phyloP scores from a whole-genome alignment of 805 yeast species.

The Hanseniaspora hatyaiensis region DNA sequence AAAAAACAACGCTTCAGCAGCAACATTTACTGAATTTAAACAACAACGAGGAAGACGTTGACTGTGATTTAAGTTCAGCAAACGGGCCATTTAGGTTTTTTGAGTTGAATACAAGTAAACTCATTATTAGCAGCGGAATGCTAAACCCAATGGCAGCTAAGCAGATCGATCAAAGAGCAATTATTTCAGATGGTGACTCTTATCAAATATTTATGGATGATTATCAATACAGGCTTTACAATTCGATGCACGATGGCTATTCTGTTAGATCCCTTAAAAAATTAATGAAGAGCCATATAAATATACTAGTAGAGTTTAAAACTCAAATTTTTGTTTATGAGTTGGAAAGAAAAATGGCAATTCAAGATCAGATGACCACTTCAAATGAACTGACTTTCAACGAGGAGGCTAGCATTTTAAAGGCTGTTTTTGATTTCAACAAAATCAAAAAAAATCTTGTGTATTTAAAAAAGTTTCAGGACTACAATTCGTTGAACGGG shows the following conservation, averaged over 20 bases:
- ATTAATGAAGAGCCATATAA: conserved; percentile 69
- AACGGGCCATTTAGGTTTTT: conserved; percentile 10
- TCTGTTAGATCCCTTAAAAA: conserved; percentile 31
- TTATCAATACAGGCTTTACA: conserved; percentile 11
- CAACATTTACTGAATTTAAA: conserved; percentile 10
- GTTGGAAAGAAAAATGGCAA: conserved; percentile 35
- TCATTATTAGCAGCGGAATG: conserved; percentile 11
- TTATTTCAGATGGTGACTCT: conserved; percentile 12
- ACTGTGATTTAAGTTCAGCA: background rate
- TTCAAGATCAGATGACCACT: conserved; percentile 12
- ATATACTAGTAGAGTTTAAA: conserved; percentile 70
- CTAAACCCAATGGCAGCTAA: background rate
- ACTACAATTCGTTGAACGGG: conserved; percentile 30
- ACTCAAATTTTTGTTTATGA: conserved; percentile 94
- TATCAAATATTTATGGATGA: conserved; percentile 11
- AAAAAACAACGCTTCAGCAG: background rate
- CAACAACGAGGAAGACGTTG: background rate
- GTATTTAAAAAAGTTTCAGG: conserved; percentile 6
- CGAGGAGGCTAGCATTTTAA: conserved; percentile 37
- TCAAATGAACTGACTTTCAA: conserved; percentile 17
- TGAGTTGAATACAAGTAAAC: conserved; percentile 9
- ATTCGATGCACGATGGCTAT: conserved; percentile 12
- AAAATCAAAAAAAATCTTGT: conserved; percentile 20
- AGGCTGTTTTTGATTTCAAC: conserved; percentile 30
- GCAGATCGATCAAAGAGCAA: conserved; percentile 17